phyloP scores from a whole-genome alignment of 2,329 filamentous ascomycete species.

The Colletotrichum sublineola region DNA sequence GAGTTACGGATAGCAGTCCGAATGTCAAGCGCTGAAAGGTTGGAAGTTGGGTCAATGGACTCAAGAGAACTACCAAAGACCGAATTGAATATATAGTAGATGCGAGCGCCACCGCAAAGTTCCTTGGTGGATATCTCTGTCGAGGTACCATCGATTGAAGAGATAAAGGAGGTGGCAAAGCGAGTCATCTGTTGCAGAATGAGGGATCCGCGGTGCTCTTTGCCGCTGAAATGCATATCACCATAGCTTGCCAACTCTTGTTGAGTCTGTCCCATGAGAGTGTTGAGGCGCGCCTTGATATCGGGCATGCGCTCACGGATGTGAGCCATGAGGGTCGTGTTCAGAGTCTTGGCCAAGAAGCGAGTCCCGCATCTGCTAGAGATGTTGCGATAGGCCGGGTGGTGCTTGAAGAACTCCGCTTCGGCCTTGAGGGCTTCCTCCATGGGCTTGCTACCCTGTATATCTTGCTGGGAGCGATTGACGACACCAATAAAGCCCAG shows the following conservation, averaged over 20 bases:
- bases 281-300: constrained; percentile 98
- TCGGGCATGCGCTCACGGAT: constrained; percentile 96
- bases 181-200: constrained; percentile 98
- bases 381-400: constrained; percentile 97
- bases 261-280: constrained; percentile 99
- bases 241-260: constrained; percentile 98
- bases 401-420: constrained; percentile 95
- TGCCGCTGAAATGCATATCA: constrained; percentile 96
- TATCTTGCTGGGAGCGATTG: constrained; percentile 98
- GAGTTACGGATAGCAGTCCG: constrained; percentile 98
- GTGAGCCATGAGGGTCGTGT: constrained; percentile 94
- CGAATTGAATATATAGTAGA: constrained; percentile 99
- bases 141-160: constrained; percentile 97
- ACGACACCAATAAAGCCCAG: constrained; percentile 98
- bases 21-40: constrained; percentile 94
- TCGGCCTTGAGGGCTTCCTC: constrained; percentile 91
- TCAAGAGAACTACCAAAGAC: constrained; percentile 98
- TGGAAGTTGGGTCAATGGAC: constrained; percentile 94
- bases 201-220: constrained; percentile 94
- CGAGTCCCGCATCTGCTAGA: constrained; percentile 93
- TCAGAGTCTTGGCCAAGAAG: constrained; percentile 93
- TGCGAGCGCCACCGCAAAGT: constrained; percentile 91
- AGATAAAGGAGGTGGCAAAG: constrained; percentile 97
- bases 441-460: constrained; percentile 95
- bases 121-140: constrained; percentile 99